Conservation (phyloP, 1,284 basidiomycete species). For the Puccinia hordei region DNA sequence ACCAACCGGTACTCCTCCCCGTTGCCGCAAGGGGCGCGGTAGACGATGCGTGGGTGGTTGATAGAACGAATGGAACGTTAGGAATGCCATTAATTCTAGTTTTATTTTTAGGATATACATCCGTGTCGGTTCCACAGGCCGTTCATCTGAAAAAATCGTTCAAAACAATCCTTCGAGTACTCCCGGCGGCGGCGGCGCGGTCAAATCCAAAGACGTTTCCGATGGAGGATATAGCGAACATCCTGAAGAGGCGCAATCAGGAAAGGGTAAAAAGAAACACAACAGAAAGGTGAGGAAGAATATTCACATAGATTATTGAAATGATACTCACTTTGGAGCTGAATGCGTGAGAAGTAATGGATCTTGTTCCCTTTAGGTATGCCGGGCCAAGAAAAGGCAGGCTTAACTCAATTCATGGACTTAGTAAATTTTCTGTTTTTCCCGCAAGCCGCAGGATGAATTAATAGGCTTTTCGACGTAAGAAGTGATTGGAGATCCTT, state of each 20-base stretch:
- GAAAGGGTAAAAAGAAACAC: neutral
- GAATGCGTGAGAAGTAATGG: neutral
- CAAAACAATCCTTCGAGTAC: neutral
- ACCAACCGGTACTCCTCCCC: conserved; percentile 14
- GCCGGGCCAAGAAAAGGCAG: conserved; percentile 7
- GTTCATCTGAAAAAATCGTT: neutral
- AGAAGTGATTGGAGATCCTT: too few relatives aligned
- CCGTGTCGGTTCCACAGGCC: neutral
- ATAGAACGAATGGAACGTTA: neutral
- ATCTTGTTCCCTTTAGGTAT: neutral
- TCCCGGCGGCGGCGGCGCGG: neutral
- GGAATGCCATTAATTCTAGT: neutral
- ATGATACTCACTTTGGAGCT: neutral
- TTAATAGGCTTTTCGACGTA: too few relatives aligned
- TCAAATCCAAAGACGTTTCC: neutral
- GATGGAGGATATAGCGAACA: neutral
- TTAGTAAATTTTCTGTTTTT: too few relatives aligned
- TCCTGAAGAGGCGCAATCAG: neutral
- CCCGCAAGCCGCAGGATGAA: too few relatives aligned
- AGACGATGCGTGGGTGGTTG: conserved; percentile 30
- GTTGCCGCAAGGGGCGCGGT: conserved; percentile 36
- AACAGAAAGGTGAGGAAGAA: neutral
- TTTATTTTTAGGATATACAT: neutral
- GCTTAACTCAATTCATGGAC: neutral
- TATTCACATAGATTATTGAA: neutral